Percentiles rank a stretch among this genome's conserved stretches.
Conservation (phyloP, 495 filamentous ascomycete species). For the Lentithecium fluviatile region DNA sequence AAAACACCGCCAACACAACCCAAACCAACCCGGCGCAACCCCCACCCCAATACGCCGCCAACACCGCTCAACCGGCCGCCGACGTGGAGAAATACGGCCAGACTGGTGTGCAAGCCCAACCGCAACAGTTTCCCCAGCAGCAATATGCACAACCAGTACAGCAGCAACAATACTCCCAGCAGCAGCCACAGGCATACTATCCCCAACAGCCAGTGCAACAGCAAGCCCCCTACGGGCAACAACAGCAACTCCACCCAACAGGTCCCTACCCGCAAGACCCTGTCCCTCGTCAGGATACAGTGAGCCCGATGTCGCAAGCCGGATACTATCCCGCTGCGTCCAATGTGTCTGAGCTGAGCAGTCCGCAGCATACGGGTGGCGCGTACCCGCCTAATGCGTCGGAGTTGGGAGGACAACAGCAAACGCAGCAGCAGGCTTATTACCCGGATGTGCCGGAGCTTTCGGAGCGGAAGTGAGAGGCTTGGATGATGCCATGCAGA, state of each 20-base stretch:
- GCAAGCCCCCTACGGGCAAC: no score
- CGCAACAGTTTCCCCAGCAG: constrained; percentile 4
- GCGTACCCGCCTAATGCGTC: neutral
- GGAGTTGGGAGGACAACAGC: constrained; percentile 14
- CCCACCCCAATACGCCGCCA: constrained; percentile 8
- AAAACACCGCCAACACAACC: neutral
- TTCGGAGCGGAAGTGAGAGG: neutral
- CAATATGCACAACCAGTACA: constrained; percentile 17
- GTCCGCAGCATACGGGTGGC: constrained; percentile 8
- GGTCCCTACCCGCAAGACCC: constrained; percentile 17
- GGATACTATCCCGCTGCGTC: constrained; percentile 1
- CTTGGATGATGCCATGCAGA: no score
- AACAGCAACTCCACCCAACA: no score
- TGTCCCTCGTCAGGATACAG: constrained; percentile 14
- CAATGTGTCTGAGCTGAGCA: constrained; percentile 4
- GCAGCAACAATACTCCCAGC: neutral
- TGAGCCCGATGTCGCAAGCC: constrained; percentile 18
- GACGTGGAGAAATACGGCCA: constrained; percentile 24
- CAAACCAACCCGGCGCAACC: neutral
- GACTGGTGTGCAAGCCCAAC: constrained; percentile 2
- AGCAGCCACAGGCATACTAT: constrained; percentile 15
- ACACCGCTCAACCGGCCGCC: constrained; percentile 1
- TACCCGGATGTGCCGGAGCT: constrained; percentile 13
- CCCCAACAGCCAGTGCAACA: constrained; percentile 17
- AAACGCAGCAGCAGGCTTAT: neutral